Evolutionary conservation across 169 alveolate genomes (phyloP).

Genomic region (Theileria sp.): DNA sequence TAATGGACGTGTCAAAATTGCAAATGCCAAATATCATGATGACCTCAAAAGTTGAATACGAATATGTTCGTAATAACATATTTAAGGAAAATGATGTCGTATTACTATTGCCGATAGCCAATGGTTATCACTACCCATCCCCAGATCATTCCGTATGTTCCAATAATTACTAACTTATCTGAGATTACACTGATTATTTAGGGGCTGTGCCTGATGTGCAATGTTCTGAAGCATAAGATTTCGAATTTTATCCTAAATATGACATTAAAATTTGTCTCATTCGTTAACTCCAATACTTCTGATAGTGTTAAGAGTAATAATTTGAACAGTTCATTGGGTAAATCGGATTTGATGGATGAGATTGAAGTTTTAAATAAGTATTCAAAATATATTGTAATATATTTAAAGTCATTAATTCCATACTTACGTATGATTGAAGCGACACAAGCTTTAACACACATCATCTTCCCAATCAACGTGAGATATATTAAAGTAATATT

Average conservation of each 20-base stretch:
- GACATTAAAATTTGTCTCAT: slow-evolving; percentile 12
- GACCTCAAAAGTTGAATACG: slow-evolving; percentile 52
- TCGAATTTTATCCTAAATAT: slow-evolving; percentile 1
- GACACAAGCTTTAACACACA: slow-evolving; percentile 62
- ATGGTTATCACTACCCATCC: no score
- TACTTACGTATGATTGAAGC: slow-evolving; percentile 75
- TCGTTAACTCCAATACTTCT: background rate
- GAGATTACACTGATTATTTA: background rate
- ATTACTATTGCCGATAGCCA: slow-evolving; percentile 33
- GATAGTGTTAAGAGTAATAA: background rate
- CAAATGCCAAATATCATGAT: slow-evolving; percentile 55
- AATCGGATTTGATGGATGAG: background rate
- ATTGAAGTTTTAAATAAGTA: slow-evolving; percentile 1
- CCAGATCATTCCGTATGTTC: no score
- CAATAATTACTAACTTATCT: no score
- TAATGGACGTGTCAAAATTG: slow-evolving; percentile 43
- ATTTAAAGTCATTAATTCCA: slow-evolving; percentile 28
- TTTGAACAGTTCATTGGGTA: no score
- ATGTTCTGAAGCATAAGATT: slow-evolving; percentile 32
- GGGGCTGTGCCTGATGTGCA: slow-evolving; percentile 34
- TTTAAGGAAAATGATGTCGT: slow-evolving; percentile 76
- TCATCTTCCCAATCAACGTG: slow-evolving; percentile 54
- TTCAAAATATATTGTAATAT: slow-evolving; percentile 26
- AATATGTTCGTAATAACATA: slow-evolving; percentile 52
- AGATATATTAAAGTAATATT: background rate